These are phyloP conservation scores for Cladophialophora yegresii DNA, from an alignment of 2,329 filamentous ascomycete species.

Conservation along the genomic window DNA sequence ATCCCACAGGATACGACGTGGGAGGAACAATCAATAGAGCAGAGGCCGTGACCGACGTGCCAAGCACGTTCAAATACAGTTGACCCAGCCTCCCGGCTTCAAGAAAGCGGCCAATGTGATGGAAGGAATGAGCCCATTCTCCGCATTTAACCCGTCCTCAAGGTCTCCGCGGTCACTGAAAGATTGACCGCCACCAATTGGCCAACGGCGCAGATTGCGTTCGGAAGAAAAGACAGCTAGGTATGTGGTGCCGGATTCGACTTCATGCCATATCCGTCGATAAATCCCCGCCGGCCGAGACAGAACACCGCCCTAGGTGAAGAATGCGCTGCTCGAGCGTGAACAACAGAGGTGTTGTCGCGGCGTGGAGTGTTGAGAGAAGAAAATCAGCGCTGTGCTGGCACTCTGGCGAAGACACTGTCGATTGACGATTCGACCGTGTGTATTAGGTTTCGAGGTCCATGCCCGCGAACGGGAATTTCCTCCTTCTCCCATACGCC, in stretches of 20 bases:
- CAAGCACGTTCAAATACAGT: neutral
- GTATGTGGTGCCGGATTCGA: neutral
- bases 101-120: neutral
- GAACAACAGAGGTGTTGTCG: neutral
- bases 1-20: neutral
- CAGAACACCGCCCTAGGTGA: neutral
- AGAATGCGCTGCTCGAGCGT: neutral
- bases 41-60: neutral
- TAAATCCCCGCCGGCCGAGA: neutral
- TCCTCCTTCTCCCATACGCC: neutral
- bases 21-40: neutral
- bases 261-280: neutral
- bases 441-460: neutral
- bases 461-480: neutral
- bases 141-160: too few relatives aligned
- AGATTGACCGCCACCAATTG: neutral
- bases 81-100: neutral
- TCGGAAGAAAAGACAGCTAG: neutral
- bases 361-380: neutral
- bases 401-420: neutral
- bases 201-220: neutral
- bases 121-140: neutral
- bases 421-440: neutral
- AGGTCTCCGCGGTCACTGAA: neutral
- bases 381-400: neutral